Percentiles rank a stretch among this genome's conserved stretches.
Evolutionary conservation across 495 filamentous ascomycete genomes (phyloP).

Genomic region (Neurospora tetrasperma): DNA sequence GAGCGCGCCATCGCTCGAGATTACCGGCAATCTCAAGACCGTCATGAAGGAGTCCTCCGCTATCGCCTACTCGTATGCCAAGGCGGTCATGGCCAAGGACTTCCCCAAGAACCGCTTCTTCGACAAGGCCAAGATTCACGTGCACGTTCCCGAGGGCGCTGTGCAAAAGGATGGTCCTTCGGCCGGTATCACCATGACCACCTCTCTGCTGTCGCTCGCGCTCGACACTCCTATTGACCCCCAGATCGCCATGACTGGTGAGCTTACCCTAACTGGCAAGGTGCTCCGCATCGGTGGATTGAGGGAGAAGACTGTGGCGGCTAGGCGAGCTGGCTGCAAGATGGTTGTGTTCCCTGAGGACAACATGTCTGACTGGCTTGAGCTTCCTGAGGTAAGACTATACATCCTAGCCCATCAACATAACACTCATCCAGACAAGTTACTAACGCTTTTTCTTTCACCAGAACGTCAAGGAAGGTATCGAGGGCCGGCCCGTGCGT

Average conservation of each 20-base stretch:
- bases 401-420: not conserved
- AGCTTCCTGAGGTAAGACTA: slow-evolving; percentile 80
- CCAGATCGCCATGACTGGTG: slow-evolving; percentile 95
- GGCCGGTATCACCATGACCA: slow-evolving; percentile 96
- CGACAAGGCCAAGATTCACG: slow-evolving; percentile 87
- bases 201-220: slow-evolving; percentile 74
- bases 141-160: slow-evolving; percentile 96
- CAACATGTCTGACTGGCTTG: slow-evolving; percentile 93
- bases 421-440: not conserved
- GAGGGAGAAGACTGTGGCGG: slow-evolving; percentile 98
- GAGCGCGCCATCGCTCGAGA: slow-evolving; percentile 70
- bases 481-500: slow-evolving; percentile 76
- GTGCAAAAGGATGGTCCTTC: slow-evolving; percentile 94
- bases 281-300: slow-evolving; percentile 92
- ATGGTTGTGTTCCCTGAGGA: slow-evolving; percentile 93
- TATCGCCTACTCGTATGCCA: slow-evolving; percentile 94
- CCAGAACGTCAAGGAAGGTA: slow-evolving; percentile 93
- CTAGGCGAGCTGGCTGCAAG: slow-evolving; percentile 83
- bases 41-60: slow-evolving; percentile 97
- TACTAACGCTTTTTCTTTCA: slow-evolving; percentile 23
- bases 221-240: slow-evolving; percentile 68
- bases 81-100: slow-evolving; percentile 69
- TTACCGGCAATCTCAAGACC: slow-evolving; percentile 86
- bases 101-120: slow-evolving; percentile 92
- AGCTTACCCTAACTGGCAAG: slow-evolving; percentile 95